These are phyloP conservation scores for Cinnamomum micranthum DNA, from an alignment of 164 flowering plant species.

Conservation along the genomic window DNA sequence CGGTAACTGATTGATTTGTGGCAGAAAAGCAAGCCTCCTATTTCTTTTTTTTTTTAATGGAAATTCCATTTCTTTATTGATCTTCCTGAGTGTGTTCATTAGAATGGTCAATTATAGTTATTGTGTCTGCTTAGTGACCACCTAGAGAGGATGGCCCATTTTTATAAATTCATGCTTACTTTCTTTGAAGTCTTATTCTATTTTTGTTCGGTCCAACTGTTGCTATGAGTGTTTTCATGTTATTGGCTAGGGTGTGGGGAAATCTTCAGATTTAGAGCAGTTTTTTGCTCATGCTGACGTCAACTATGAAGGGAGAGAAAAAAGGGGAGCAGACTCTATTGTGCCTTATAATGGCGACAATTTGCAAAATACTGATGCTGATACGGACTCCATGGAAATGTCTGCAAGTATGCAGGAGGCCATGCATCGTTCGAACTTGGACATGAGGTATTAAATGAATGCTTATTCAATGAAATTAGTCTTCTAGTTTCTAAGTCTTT, in stretches of 20 bases:
- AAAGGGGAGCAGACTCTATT: conserved; percentile 30
- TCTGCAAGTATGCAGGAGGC: conserved; percentile 97
- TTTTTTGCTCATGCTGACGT: conserved; percentile 75
- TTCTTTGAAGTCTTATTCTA: neutral
- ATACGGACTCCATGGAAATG: conserved; percentile 85
- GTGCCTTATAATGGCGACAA: conserved; percentile 15
- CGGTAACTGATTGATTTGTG: too few species aligned
- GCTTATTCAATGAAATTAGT: neutral
- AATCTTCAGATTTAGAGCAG: conserved; percentile 56
- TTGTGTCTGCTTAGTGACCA: too few species aligned
- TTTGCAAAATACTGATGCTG: conserved; percentile 27
- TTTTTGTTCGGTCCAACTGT: too few species aligned
- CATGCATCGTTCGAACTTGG: conserved; percentile 90
- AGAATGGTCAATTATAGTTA: too few species aligned
- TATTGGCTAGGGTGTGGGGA: conserved; percentile 48
- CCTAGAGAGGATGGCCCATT: neutral
- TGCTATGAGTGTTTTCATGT: neutral
- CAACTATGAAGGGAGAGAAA: conserved; percentile 49
- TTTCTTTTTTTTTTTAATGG: too few species aligned
- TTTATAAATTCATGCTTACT: neutral
- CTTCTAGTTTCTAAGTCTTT: too few species aligned
- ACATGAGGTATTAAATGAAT: conserved; percentile 69
- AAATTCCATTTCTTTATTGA: too few species aligned
- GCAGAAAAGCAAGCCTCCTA: too few species aligned
- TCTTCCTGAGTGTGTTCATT: too few species aligned